Evolutionary conservation across 768 basidiomycete genomes (phyloP).

Genomic region (Pisolithus albus): DNA sequence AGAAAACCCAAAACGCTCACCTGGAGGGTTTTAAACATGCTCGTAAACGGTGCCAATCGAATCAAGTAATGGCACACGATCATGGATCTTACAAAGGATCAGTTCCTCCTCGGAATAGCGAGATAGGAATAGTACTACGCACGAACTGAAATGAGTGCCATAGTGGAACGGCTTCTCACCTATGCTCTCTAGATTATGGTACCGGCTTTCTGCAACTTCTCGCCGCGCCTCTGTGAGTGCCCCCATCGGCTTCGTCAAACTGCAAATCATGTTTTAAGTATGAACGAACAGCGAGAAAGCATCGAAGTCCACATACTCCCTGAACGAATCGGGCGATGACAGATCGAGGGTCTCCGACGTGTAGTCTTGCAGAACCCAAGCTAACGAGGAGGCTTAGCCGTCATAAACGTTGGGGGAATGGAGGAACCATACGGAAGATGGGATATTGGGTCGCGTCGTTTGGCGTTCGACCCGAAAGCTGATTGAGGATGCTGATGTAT

Average conservation of each 20-base stretch:
- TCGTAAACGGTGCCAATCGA: constrained; percentile 81
- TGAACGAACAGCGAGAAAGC: background rate
- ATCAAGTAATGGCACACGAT: constrained; percentile 94
- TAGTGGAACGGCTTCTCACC: constrained; percentile 88
- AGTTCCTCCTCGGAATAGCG: background rate
- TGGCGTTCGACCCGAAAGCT: constrained; percentile 87
- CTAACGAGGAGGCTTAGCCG: constrained; percentile 29
- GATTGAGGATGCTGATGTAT: constrained; percentile 84
- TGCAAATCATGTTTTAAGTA: constrained; percentile 19
- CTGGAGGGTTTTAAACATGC: constrained; percentile 90
- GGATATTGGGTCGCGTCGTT: constrained; percentile 95
- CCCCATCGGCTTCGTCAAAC: constrained; percentile 86
- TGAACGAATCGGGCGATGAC: constrained; percentile 50
- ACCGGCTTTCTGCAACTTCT: constrained; percentile 71
- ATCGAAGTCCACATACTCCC: constrained; percentile 51
- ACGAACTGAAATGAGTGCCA: constrained; percentile 89
- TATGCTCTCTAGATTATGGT: constrained; percentile 68
- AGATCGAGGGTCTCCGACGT: constrained; percentile 63
- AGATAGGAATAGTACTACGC: background rate
- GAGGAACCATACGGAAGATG: constrained; percentile 60
- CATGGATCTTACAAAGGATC: constrained; percentile 52
- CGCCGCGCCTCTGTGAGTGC: constrained; percentile 69
- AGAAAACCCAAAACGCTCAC: constrained; percentile 22
- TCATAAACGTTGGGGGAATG: background rate
- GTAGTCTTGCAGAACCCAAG: constrained; percentile 89